Evolutionary conservation across 352 stramenopile genomes (phyloP), one percentile per base, ranked within the genome.

Genomic region (Phytophthora ohioensis): DNA sequence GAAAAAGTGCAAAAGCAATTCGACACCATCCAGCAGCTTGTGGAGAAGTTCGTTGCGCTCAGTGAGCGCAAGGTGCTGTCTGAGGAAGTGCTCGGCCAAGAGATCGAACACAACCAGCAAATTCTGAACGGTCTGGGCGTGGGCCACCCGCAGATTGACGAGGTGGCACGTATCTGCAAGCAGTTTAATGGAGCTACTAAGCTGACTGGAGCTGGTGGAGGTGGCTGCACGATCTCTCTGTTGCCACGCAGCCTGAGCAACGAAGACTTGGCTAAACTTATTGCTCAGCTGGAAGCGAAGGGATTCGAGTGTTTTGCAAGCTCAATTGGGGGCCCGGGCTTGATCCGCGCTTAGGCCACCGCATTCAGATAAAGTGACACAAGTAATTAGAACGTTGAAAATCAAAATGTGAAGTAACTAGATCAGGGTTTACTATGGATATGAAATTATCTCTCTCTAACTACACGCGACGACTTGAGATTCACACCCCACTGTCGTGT

Each of bases 211-310:
- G 94, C 94, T 7, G 90, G 89, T 39, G 85, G 84, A 21, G 93
- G 94, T 5, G 94, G 92, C 2, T 98, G 94, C 68, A 94, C 91
- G 10, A 81, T 98, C 31, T 91, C 90, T 34, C 71, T 98, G 4
- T 67, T 98, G 6, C 84, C 83, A 11, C 61, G 67, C 7, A 75
- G 64, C 27, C 42, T 94, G 2, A 73, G 63, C 15, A 72, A 88
- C 4, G 52, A 53, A 34, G 67, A 77, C n/a, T 56, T 94, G 35
- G 35, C 58, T 0, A 74, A 77, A 21, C 67, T 96, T 13, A 67
- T 91, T 1, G 57, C 70, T 9, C 75, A 87, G 53, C 61, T 97
- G 1, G 68, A 88, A 60, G 36, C 41, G 0, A 74, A 82, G 17
- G 78, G 78, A 0, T 92, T 88, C 11, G 58, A 89, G 32, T 90